phyloP scores from a whole-genome alignment of 2,329 filamentous ascomycete species.

The Neodidymelliopsis sp. region DNA sequence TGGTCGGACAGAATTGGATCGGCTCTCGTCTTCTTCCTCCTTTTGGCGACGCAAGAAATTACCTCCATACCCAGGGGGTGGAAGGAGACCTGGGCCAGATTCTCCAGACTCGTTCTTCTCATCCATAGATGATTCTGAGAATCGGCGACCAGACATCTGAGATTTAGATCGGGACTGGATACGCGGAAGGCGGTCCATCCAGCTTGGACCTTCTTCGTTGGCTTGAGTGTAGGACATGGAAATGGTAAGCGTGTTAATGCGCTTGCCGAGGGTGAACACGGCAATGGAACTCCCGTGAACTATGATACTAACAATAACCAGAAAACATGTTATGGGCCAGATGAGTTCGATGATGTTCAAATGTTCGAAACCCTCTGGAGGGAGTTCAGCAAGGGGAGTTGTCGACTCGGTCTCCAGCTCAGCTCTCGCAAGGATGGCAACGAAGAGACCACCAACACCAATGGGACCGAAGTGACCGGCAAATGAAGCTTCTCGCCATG shows the following conservation, averaged over 20 bases:
- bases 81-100: slow-evolving; percentile 71
- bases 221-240: slow-evolving; percentile 96
- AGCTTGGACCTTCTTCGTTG: slow-evolving; percentile 85
- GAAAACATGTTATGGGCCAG: slow-evolving; percentile 94
- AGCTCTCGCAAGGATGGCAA: slow-evolving; percentile 90
- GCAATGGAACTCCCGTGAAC: slow-evolving; percentile 98
- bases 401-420: slow-evolving; percentile 81
- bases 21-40: slow-evolving; percentile 74
- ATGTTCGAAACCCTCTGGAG: slow-evolving; percentile 65
- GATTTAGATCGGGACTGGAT: slow-evolving; percentile 84
- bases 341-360: slow-evolving; percentile 82
- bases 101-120: slow-evolving; percentile 62
- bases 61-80: slow-evolving; percentile 74
- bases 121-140: slow-evolving; percentile 64
- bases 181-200: slow-evolving; percentile 91
- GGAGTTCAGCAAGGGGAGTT: slow-evolving; percentile 73
- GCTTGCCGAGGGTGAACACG: slow-evolving; percentile 96
- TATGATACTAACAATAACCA: slow-evolving; percentile 92
- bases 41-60: slow-evolving; percentile 81
- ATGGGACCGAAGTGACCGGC: slow-evolving; percentile 98
- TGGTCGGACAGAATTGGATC: slow-evolving; percentile 61
- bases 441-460: slow-evolving; percentile 94
- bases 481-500: slow-evolving; percentile 95
- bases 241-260: slow-evolving; percentile 93
- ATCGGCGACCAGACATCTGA: slow-evolving; percentile 73